Conservation (phyloP, 192 early-diverging fungal genomes). For the Cladochytrium replicatum region DNA sequence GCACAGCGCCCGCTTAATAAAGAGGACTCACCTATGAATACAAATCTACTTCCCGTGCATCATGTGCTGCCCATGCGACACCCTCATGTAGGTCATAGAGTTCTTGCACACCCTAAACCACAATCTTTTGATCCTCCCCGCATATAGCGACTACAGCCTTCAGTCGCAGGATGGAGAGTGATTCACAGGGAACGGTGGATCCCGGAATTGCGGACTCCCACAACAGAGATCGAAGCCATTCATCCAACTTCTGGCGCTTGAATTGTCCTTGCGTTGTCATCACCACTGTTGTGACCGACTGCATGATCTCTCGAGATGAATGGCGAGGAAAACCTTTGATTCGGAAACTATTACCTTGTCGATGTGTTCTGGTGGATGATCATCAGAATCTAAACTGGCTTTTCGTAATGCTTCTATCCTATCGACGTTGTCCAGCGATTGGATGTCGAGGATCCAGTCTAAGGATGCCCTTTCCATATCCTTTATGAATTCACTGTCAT, state of each 20-base stretch:
- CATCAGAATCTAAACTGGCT: too few relatives aligned
- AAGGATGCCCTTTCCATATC: conserved; percentile 35
- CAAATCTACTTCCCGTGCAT: conserved; percentile 30
- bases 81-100: conserved; percentile 56
- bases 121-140: conserved; percentile 15
- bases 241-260: conserved; percentile 42
- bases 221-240: conserved; percentile 66
- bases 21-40: conserved; percentile 46
- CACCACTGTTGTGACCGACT: conserved; percentile 45
- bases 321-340: conserved; percentile 11
- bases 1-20: too few relatives aligned
- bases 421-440: conserved; percentile 42
- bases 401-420: conserved; percentile 9
- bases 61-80: conserved; percentile 15
- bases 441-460: conserved; percentile 49
- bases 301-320: conserved; percentile 20
- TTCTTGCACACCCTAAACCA: conserved; percentile 58
- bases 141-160: conserved; percentile 47
- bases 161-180: conserved; percentile 42
- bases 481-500: conserved; percentile 23
- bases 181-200: conserved; percentile 1
- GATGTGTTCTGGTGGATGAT: conserved; percentile 15
- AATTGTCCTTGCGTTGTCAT: conserved; percentile 38
- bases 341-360: conserved; percentile 20
- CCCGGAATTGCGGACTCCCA: conserved; percentile 44